phyloP scores from a whole-genome alignment of 208 protist genomes.

The Leishmania aethiopica region DNA sequence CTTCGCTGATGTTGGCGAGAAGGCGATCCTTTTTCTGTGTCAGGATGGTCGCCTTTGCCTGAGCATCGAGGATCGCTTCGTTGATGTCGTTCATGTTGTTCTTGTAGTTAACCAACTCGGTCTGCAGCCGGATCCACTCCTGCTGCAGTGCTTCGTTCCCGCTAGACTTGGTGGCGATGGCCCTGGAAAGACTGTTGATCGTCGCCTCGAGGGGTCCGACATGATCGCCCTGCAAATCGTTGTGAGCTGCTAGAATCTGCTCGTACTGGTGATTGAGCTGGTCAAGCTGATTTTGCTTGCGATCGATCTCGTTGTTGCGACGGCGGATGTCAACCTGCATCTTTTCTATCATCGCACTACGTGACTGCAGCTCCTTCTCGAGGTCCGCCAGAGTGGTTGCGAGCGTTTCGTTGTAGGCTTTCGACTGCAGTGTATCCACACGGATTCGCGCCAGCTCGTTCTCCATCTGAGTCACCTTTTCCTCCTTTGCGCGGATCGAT shows the following conservation, averaged over 20 bases:
- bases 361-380: constrained; percentile 91
- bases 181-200: constrained; percentile 94
- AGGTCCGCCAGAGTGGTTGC: constrained; percentile 84
- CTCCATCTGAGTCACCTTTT: constrained; percentile 93
- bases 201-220: constrained; percentile 95
- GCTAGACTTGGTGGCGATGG: constrained; percentile 87
- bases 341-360: constrained; percentile 90
- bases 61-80: constrained; percentile 87
- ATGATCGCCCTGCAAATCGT: constrained; percentile 75
- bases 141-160: constrained; percentile 95
- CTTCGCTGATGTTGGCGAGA: constrained; percentile 61
- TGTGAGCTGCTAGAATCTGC: constrained; percentile 71
- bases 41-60: constrained; percentile 89
- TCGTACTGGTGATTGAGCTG: constrained; percentile 96
- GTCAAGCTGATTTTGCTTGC: constrained; percentile 96
- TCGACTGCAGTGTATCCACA: constrained; percentile 94
- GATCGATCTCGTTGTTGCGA: constrained; percentile 95
- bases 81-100: constrained; percentile 89
- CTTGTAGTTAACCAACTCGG: constrained; percentile 93
- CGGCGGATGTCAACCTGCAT: constrained; percentile 96
- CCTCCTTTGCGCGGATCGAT: constrained; percentile 92
- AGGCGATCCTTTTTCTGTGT: constrained; percentile 91
- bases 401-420: constrained; percentile 93
- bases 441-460: constrained; percentile 96
- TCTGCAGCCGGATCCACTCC: constrained; percentile 96